phyloP scores from a whole-genome alignment of 139 green algal genomes.

The Trebouxia sp. region DNA sequence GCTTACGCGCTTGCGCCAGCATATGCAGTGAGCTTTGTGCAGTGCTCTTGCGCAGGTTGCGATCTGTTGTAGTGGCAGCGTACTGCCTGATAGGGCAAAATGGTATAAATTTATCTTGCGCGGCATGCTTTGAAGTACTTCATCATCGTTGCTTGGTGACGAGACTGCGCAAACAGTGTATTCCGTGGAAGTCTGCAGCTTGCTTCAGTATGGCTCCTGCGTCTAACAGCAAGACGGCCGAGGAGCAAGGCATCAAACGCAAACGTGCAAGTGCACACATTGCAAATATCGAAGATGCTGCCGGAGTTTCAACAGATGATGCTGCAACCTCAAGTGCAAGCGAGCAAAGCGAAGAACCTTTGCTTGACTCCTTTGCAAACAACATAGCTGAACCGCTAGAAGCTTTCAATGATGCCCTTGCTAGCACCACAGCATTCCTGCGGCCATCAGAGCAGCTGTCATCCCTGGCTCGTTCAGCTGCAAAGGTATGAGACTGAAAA shows the following conservation, averaged over 20 bases:
- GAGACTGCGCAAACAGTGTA: too few species aligned
- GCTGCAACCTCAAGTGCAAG: background rate
- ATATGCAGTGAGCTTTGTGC: too few species aligned
- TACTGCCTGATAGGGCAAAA: too few species aligned
- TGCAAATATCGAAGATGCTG: background rate
- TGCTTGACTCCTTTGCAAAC: constrained; percentile 54
- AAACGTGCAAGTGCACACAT: too few species aligned
- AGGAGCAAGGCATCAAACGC: background rate
- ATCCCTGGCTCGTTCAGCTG: constrained; percentile 49
- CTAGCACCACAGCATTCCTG: constrained; percentile 60
- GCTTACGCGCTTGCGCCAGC: too few species aligned
- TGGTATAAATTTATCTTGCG: too few species aligned
- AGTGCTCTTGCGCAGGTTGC: too few species aligned
- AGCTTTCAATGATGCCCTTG: constrained; percentile 35
- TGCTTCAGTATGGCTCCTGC: too few species aligned
- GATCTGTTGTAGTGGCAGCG: too few species aligned
- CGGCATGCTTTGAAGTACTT: too few species aligned
- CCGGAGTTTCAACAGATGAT: background rate
- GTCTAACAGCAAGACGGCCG: background rate
- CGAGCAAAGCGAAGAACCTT: background rate
- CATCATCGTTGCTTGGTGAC: too few species aligned
- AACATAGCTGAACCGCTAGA: constrained; percentile 38
- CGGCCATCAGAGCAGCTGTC: constrained; percentile 57
- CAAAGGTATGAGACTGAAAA: constrained; percentile 59
- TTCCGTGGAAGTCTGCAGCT: too few species aligned